Base-by-base conservation (phyloP, 306 rosid species). In the Malus orientalis region DNA sequence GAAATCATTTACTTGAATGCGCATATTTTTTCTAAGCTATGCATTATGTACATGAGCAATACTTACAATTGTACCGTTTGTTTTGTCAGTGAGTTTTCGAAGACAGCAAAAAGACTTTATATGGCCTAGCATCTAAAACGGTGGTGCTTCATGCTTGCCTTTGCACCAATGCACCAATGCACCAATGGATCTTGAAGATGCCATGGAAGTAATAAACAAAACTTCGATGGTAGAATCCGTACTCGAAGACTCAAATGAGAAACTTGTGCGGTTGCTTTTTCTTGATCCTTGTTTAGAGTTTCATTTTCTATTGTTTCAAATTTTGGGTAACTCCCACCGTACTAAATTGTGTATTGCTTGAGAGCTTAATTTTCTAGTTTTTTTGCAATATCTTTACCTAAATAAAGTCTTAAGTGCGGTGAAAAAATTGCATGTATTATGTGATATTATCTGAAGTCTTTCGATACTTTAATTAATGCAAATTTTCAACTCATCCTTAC, bases 31-130 rank as follows among this genome's bases (percentile, higher is more conserved):
- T 57, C 57, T 51, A 10, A 2, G 14, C 27, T 12, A 53, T 29
- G 73, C 33, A n/a, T 55, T 73, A 4, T 19, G n/a, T 15, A 18
- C 14, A 3, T 73, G 65, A 9, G 27, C 40, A 3, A 57, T 19
- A 25, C 20, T 51, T 22, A 58, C 59, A 32, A 64, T 69, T 83
- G 25, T 78, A 27, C 70, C 76, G 70, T 51, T 78, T 65, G 68
- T 67, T 76, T 69, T 82, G 76, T 76, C 90, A 83, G 88, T 67
- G 83, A 81, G 77, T 88, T 88, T 83, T 83, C 84, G 87, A 89
- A 81, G 97, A 84, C 89, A 58, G 92, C 86, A 15, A 77, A 82
- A 75, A 81, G 88, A 83, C 89, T 74, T 29, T 74, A 74, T 63
- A 74, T 74, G 70, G 22, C 12, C 4, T 73, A 36, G 60, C 13